These are phyloP conservation scores for Sequoiadendron giganteum DNA, from an alignment of 75 land plant species.

Conservation along the genomic window DNA sequence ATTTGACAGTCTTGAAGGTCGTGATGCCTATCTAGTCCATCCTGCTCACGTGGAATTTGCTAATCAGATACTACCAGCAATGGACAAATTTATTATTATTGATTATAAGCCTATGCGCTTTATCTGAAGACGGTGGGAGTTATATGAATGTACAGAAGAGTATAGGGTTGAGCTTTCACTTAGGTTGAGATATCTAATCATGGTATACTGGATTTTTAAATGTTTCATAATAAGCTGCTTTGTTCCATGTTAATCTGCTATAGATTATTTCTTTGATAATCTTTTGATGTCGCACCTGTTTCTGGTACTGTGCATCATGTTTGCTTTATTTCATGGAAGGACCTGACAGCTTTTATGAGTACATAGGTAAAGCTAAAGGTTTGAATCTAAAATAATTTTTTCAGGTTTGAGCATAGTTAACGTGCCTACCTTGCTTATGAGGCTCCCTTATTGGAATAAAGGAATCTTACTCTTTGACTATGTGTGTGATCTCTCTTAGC, in stretches of 20 bases:
- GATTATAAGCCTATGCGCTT: conserved; percentile 50
- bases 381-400: neutral
- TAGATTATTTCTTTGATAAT: neutral
- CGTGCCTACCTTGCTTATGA: neutral
- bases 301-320: neutral
- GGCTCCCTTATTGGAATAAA: neutral
- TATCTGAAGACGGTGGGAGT: neutral
- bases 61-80: conserved; percentile 36
- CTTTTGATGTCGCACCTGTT: neutral
- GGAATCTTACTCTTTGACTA: neutral
- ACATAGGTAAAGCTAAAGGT: neutral
- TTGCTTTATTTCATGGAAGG: neutral
- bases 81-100: conserved; percentile 73
- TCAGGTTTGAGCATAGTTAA: neutral
- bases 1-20: conserved; percentile 72
- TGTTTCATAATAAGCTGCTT: neutral
- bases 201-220: neutral
- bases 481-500: neutral
- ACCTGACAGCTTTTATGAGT: neutral
- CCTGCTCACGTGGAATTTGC: conserved; percentile 77
- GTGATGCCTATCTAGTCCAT: conserved; percentile 77
- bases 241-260: neutral
- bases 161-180: neutral
- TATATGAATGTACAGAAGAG: neutral
- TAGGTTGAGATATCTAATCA: neutral